Conservation (phyloP, 805 yeast species). For the Myxozyma nipponensis region DNA sequence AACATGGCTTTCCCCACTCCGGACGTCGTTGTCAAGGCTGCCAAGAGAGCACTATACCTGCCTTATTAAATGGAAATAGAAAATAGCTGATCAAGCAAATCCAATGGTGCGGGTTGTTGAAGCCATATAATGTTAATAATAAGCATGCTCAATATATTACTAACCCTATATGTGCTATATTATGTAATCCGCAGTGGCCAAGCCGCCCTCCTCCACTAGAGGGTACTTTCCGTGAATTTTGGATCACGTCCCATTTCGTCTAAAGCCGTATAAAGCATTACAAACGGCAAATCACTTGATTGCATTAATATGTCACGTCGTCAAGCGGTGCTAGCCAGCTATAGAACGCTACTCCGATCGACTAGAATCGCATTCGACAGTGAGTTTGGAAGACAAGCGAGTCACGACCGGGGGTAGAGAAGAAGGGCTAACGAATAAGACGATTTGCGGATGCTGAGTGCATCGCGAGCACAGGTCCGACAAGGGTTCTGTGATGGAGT, state of each 20-base stretch:
- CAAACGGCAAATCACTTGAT: too few relatives aligned
- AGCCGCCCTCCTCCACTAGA: too few relatives aligned
- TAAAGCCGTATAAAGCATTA: too few relatives aligned
- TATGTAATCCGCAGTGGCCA: too few relatives aligned
- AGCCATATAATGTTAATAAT: too few relatives aligned
- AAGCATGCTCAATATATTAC: too few relatives aligned
- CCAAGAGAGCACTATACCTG: constrained; percentile 41
- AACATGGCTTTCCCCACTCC: constrained; percentile 98
- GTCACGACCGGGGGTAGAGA: not conserved
- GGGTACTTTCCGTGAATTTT: too few relatives aligned
- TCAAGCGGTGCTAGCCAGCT: constrained; percentile 28
- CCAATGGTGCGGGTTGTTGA: not conserved
- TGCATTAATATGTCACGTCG: constrained; percentile 18
- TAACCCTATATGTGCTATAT: too few relatives aligned
- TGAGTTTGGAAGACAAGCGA: constrained; percentile 10
- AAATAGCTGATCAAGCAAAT: not conserved
- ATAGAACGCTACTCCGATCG: constrained; percentile 34
- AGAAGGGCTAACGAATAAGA: constrained; percentile 19
- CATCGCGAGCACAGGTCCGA: constrained; percentile 60
- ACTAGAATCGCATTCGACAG: constrained; percentile 36
- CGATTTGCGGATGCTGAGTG: constrained; percentile 48
- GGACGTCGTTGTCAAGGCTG: constrained; percentile 71
- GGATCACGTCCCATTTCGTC: too few relatives aligned
- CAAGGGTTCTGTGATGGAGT: constrained; percentile 46
- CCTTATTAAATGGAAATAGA: constrained; percentile 23